Evolutionary conservation across 176 grass and related monocot genomes (phyloP), one percentile per base, ranked within the genome.

Genomic region (Tillandsia fasciculata): DNA sequence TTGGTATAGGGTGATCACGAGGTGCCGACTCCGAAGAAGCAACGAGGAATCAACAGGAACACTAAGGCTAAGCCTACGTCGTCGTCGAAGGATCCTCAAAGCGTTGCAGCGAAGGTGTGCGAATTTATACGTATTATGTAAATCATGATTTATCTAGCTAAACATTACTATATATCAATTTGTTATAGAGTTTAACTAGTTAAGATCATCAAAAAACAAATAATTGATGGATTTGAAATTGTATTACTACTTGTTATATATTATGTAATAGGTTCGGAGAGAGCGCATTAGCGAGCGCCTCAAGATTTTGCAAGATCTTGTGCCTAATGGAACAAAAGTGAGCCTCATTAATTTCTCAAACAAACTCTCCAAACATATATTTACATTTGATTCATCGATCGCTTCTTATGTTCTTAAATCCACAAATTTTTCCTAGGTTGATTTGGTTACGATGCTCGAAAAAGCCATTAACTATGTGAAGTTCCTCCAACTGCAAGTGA

Each of bases 401-500:
- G 13, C 12, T 11, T 56, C 10, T 12, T 56, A 17, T 15, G 15
- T 59, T 59, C 56, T 67, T 65, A 52, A 68, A 20, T 52, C 53
- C 42, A 53, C 0, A 23, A 27, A 8, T 8, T 64, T 74, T 68
- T 67, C 50, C 7, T 47, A 74, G 78, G 84, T 96, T 64, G 87
- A 96, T 80, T 50, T 90, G 66, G 89, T 93, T 49, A 93, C 90
- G 59, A 99, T 99, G 94, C 83, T 99, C 18, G 94, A 99, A 68
- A 99, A 93, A 66, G 94, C 94, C 66, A 87, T 92, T 76, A 75
- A 69, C 82, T 88, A 99, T 77, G 94, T 99, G 59, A 85, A 99
- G 67, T 93, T 99, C 71, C 89, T 99, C 49, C 94, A 99, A 81
- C 14, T 99, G 23, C 94, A 99, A 74, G 94, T 99, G 81, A 88